Evolutionary conservation across 2,329 filamentous ascomycete genomes (phyloP).

Genomic region (Fusarium ambrosium): DNA sequence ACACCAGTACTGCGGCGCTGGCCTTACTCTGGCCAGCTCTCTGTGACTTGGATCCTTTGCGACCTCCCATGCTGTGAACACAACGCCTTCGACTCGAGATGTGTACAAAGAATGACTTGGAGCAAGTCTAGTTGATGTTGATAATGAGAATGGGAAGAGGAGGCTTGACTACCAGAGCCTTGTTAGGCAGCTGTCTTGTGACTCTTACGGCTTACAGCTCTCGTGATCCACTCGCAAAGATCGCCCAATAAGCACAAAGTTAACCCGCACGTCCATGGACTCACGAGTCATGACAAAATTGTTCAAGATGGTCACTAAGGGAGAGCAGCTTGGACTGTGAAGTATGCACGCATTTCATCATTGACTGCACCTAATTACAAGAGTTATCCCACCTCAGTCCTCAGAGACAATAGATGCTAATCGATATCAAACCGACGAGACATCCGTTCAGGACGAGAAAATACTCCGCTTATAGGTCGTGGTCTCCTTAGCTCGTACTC

Average conservation of each 20-base stretch:
- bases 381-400: neutral
- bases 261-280: neutral
- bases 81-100: neutral
- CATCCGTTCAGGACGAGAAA: neutral
- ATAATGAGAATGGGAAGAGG: neutral
- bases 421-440: neutral
- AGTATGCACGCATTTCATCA: neutral
- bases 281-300: neutral
- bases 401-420: neutral
- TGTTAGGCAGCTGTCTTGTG: neutral
- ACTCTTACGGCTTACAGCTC: neutral
- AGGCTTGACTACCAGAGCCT: neutral
- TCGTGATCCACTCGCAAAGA: neutral
- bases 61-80: neutral
- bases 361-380: neutral
- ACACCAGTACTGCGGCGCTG: neutral
- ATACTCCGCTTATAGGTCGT: neutral
- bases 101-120: rapidly evolving
- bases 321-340: neutral
- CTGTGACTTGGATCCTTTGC: neutral
- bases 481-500: neutral
- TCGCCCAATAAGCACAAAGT: neutral
- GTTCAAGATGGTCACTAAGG: neutral
- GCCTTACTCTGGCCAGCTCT: neutral
- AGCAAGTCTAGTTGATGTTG: neutral